Conservation (phyloP, 2,329 filamentous ascomycete genomes). For the Aspergillus persii region DNA sequence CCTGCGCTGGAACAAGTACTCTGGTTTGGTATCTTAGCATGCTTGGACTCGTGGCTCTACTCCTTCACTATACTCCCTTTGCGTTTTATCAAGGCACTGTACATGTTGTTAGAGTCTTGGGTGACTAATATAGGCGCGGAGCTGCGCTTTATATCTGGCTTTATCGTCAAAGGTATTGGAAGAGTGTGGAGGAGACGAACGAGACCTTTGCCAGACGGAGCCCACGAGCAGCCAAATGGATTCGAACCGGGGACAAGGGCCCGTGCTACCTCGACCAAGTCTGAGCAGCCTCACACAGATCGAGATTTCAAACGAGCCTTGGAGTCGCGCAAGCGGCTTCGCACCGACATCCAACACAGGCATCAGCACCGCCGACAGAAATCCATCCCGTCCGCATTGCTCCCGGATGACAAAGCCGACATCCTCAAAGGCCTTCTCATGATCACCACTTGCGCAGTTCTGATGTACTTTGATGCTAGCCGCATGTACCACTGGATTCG, state of each 20-base stretch:
- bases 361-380: conserved; percentile 68
- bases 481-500: conserved; percentile 98
- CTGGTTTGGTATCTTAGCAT: conserved; percentile 84
- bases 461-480: conserved; percentile 92
- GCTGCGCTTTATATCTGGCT: conserved; percentile 66
- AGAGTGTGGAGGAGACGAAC: conserved; percentile 69
- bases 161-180: conserved; percentile 76
- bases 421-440: conserved; percentile 88
- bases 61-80: conserved; percentile 94
- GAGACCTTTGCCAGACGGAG: conserved; percentile 13
- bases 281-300: conserved; percentile 16
- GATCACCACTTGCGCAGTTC: conserved; percentile 74
- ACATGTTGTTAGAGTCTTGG: conserved; percentile 78
- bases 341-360: conserved; percentile 32
- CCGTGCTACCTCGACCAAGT: conserved; percentile 15
- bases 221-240: conserved; percentile 14
- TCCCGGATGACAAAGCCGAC: conserved; percentile 91
- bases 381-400: conserved; percentile 79
- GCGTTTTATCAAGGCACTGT: conserved; percentile 77
- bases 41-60: conserved; percentile 93
- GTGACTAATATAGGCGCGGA: conserved; percentile 69
- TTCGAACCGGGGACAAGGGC: conserved; percentile 22
- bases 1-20: conserved; percentile 79
- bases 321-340: conserved; percentile 28
- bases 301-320: conserved; percentile 19